Base-by-base conservation (phyloP, 371 early-diverging fungal species). In the Zychaea mexicana region DNA sequence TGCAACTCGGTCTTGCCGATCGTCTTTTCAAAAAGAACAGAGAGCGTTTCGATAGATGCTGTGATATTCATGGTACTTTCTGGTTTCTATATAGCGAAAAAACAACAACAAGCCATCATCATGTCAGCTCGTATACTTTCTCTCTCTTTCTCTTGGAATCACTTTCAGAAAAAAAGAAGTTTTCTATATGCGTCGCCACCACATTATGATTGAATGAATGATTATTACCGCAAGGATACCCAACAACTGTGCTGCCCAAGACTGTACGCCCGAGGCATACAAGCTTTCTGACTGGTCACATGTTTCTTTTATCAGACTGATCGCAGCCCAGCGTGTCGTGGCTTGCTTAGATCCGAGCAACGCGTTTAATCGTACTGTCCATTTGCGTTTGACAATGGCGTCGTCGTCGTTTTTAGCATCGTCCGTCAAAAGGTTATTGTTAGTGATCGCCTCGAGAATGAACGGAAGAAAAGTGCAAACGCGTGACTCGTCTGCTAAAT, bases 341-440 rank as follows among this genome's bases (percentile, higher is more conserved):
- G 70, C 62, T 31, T 75, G 71, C 47, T 85, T 85, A 2, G 89
- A 88, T 45, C 85, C 83, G 15, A 87, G 66, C 39, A 88, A 63
- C 0, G 86, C 71, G 68, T 84, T 82, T 24, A 88, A 59, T 27
- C 89, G 82, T 54, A 76, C 74, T 9, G 73, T 69, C 89, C 89
- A 88, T 69, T 87, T 74, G 57, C 71, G 75, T 42, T 74, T 77
- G 8, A 76, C 72, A 32, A 58, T 64, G 21, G 63, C 21, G 22
- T 70, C 72, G 10, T 69, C 66, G 1, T 65, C 57, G 1, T 57
- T 22, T 15, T 57, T 31, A 46, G 45, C 55, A 49, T 56, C 67
- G 52, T 79, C 76, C 30, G 67, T 67, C 33, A 86, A 60, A 6
- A 86, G 67, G 3, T 72, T 68, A 60, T 82, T 79, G 55, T 77